These are phyloP conservation scores for Globisporangium irregulare DNA, from an alignment of 352 stramenopile genomes.

Conservation along the genomic window DNA sequence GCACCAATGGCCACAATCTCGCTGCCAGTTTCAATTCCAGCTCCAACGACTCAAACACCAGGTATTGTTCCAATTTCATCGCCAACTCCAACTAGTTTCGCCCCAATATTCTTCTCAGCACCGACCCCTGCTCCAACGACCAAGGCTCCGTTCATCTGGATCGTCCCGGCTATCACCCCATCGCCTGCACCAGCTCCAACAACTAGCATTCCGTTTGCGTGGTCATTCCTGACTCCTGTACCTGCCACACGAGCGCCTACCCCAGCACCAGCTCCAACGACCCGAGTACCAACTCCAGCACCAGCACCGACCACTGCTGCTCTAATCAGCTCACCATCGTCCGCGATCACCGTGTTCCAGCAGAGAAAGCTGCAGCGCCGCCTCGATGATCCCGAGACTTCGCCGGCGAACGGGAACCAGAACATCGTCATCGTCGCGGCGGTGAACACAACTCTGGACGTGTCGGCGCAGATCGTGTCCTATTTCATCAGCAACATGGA, in stretches of 20 bases:
- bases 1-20: too few species aligned
- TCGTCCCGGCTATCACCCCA: not conserved
- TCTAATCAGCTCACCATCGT: not conserved
- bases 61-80: not conserved
- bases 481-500: too few species aligned
- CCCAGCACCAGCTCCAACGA: not conserved
- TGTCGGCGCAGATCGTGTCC: not conserved
- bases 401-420: not conserved
- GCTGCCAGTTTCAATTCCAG: not conserved
- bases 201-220: too few species aligned
- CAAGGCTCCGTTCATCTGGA: not conserved
- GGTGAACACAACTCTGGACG: constrained; percentile 10
- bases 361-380: not conserved
- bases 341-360: not conserved
- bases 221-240: too few species aligned
- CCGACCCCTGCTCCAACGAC: not conserved
- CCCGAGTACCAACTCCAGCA: too few species aligned
- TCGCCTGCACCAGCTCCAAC: not conserved
- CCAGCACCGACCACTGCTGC: not conserved
- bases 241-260: not conserved
- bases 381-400: not conserved
- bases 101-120: too few species aligned
- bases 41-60: not conserved
- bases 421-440: constrained; percentile 11
- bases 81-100: not conserved